Conservation (phyloP, 148 eudicot genomes). For the Spergularia bocconei region DNA sequence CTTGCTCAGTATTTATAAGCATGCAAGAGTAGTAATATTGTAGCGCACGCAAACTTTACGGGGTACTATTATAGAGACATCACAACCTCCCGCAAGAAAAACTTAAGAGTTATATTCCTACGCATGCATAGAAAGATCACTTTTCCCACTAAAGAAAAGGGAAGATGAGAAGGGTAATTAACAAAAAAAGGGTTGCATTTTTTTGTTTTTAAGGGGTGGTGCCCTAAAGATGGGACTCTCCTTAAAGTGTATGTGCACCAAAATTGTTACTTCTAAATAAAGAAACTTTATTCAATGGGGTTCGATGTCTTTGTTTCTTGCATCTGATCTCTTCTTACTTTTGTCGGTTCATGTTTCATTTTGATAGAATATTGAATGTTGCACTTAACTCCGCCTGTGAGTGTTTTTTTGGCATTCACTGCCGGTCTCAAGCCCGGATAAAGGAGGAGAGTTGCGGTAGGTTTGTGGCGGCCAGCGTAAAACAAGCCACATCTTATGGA, state of each 20-base stretch:
- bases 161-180: background rate
- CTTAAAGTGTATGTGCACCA: background rate
- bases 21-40: background rate
- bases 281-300: slow-evolving; percentile 21
- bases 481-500: too few species aligned
- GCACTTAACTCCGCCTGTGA: too few species aligned
- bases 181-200: slow-evolving; percentile 14
- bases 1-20: slow-evolving; percentile 3
- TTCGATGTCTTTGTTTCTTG: slow-evolving; percentile 22
- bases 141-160: slow-evolving; percentile 4
- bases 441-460: too few species aligned
- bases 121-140: slow-evolving; percentile 26
- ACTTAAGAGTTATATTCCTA: background rate
- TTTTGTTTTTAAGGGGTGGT: slow-evolving; percentile 25
- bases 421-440: too few species aligned
- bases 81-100: background rate
- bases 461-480: too few species aligned
- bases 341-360: slow-evolving; percentile 22
- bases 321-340: slow-evolving; percentile 11
- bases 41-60: background rate
- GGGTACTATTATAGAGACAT: background rate
- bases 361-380: background rate
- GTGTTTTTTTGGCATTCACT: too few species aligned
- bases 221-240: slow-evolving; percentile 45
- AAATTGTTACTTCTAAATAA: background rate